These are phyloP conservation scores for Phragmites australis DNA, from an alignment of 176 grass and related monocot species.

Conservation along the genomic window DNA sequence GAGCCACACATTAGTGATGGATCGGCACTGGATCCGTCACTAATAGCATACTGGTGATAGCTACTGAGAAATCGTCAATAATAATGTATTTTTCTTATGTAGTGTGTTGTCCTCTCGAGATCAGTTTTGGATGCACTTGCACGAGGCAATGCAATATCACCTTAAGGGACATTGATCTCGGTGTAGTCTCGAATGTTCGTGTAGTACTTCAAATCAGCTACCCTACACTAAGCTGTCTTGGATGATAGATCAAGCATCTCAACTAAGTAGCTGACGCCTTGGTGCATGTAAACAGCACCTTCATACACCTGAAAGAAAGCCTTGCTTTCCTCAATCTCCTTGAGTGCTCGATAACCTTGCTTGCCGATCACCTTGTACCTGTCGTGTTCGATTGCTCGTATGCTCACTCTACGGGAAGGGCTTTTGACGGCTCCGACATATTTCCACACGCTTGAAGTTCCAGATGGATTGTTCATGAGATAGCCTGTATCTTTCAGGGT, in stretches of 20 bases:
- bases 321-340: conserved; percentile 98
- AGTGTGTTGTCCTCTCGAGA: too few relatives aligned
- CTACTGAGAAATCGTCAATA: too few relatives aligned
- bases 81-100: too few relatives aligned
- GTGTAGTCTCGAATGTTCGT: conserved; percentile 95
- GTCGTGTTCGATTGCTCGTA: conserved; percentile 78
- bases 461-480: conserved; percentile 58
- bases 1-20: too few relatives aligned
- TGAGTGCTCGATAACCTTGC: conserved; percentile 60
- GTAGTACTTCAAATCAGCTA: conserved; percentile 96
- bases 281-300: conserved; percentile 95
- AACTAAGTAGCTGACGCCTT: conserved; percentile 84
- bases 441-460: conserved; percentile 68
- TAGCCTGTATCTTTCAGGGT: conserved; percentile 70
- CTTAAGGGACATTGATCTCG: conserved; percentile 71
- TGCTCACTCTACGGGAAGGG: conserved; percentile 75
- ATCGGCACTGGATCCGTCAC: too few relatives aligned
- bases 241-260: conserved; percentile 66
- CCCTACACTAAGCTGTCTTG: conserved; percentile 79
- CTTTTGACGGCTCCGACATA: conserved; percentile 89
- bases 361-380: conserved; percentile 77
- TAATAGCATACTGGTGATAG: too few relatives aligned
- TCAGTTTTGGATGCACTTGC: too few relatives aligned
- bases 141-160: conserved; percentile 86
- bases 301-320: conserved; percentile 97